Evolutionary conservation across 2,329 filamentous ascomycete genomes (phyloP).

Genomic region (Calonectria naviculata): DNA sequence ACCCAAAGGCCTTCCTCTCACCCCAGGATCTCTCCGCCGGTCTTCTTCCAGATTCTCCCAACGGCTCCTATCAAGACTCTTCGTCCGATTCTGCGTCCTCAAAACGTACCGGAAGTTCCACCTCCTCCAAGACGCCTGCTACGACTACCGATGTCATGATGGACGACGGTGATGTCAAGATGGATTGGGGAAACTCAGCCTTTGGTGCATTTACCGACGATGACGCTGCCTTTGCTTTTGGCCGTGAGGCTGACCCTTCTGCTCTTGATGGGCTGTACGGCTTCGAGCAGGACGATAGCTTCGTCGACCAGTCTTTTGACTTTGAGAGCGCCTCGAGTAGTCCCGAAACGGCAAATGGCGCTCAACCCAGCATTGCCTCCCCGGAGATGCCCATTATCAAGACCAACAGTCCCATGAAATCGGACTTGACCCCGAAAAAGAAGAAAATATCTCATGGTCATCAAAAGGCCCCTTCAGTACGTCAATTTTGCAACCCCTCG

Average conservation of each 20-base stretch:
- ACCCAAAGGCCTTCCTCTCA: conserved; percentile 46
- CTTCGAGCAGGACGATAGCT: conserved; percentile 53
- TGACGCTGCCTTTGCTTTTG: conserved; percentile 50
- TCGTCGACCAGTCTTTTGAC: conserved; percentile 63
- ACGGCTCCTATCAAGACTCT: conserved; percentile 59
- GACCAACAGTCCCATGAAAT: conserved; percentile 43
- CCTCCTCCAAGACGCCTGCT: conserved; percentile 56
- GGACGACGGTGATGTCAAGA: conserved; percentile 53
- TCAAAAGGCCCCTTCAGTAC: conserved; percentile 52
- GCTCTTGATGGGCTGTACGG: conserved; percentile 44
- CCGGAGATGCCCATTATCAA: conserved; percentile 55
- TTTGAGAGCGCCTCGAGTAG: conserved; percentile 70
- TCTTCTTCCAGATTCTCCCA: conserved; percentile 55
- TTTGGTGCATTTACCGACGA: conserved; percentile 51
- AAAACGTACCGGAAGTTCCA: conserved; percentile 59
- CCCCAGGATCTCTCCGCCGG: conserved; percentile 49
- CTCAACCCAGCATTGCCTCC: conserved; percentile 51
- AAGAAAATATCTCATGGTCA: conserved; percentile 48
- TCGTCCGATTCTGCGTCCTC: conserved; percentile 63
- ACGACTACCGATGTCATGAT: conserved; percentile 56
- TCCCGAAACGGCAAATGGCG: conserved; percentile 52
- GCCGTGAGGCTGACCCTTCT: conserved; percentile 38
- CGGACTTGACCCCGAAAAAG: conserved; percentile 39
- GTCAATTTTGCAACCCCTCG: conserved; percentile 23
- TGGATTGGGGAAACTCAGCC: conserved; percentile 55